Conservation (phyloP, 148 eudicot genomes). For the Drosera capensis region DNA sequence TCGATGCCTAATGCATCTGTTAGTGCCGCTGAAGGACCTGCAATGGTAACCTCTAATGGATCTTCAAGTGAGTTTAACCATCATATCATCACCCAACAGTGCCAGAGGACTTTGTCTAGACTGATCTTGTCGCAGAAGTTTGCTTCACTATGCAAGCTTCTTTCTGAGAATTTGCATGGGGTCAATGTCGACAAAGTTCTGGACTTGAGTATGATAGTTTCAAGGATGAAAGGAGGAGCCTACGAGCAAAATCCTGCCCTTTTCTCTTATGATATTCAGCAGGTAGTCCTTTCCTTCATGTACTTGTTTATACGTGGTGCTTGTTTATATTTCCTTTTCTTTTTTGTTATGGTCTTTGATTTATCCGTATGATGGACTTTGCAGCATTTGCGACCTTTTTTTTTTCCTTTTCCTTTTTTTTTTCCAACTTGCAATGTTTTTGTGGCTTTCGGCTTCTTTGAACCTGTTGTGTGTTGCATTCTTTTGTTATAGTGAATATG, state of each 20-base stretch:
- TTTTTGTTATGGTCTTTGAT: not conserved
- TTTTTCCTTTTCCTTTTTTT: too few species aligned
- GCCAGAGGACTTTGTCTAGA: slow-evolving; percentile 35
- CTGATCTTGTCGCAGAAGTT: slow-evolving; percentile 57
- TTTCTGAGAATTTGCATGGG: slow-evolving; percentile 52
- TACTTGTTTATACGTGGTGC: not conserved
- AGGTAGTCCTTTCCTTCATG: slow-evolving; percentile 25
- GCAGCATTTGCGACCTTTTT: too few species aligned
- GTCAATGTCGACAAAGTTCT: slow-evolving; percentile 39
- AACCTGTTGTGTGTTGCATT: too few species aligned
- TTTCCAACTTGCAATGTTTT: too few species aligned
- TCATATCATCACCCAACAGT: slow-evolving; percentile 25
- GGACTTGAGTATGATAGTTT: slow-evolving; percentile 30
- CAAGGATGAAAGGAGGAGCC: slow-evolving; percentile 58
- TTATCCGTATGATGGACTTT: too few species aligned
- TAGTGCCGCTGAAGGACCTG: slow-evolving; percentile 15
- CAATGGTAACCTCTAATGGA: slow-evolving; percentile 24
- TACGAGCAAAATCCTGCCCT: slow-evolving; percentile 54
- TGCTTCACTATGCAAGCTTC: slow-evolving; percentile 41
- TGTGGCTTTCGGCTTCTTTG: too few species aligned
- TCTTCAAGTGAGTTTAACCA: slow-evolving; percentile 19
- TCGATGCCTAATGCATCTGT: slow-evolving; percentile 12
- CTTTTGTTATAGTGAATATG: too few species aligned
- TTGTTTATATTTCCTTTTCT: slow-evolving; percentile 1
- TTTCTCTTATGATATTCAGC: slow-evolving; percentile 60